Evolutionary conservation across 176 grass and related monocot genomes (phyloP).

Genomic region (Carex parvula): DNA sequence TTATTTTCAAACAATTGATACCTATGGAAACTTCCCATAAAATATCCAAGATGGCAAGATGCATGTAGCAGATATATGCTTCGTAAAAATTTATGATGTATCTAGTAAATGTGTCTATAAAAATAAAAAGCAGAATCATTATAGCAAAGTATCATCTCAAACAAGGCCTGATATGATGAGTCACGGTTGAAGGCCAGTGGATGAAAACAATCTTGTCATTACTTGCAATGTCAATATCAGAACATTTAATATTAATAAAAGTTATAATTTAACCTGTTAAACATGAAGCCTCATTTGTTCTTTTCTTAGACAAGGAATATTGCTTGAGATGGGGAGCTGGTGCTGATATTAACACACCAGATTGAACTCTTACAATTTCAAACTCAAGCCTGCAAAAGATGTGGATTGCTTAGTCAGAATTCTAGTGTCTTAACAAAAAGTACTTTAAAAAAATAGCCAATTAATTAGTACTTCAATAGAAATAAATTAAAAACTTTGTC

Average conservation of each 20-base stretch:
- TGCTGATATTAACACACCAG: neutral
- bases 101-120: neutral
- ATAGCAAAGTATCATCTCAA: neutral
- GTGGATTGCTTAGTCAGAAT: neutral
- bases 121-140: neutral
- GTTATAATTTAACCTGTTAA: neutral
- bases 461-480: neutral
- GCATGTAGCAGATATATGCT: neutral
- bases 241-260: no score
- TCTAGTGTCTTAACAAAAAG: neutral
- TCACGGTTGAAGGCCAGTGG: no score
- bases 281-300: neutral
- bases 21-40: neutral
- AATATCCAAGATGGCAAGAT: neutral
- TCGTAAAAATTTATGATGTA: neutral
- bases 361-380: neutral
- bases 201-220: no score
- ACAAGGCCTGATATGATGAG: neutral
- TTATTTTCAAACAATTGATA: neutral
- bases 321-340: neutral
- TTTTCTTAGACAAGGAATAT: neutral
- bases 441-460: neutral
- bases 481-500: neutral
- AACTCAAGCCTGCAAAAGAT: neutral
- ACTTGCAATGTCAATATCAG: no score